Evolutionary conservation across 768 basidiomycete genomes (phyloP).

Genomic region (Crassisporium funariophilum): DNA sequence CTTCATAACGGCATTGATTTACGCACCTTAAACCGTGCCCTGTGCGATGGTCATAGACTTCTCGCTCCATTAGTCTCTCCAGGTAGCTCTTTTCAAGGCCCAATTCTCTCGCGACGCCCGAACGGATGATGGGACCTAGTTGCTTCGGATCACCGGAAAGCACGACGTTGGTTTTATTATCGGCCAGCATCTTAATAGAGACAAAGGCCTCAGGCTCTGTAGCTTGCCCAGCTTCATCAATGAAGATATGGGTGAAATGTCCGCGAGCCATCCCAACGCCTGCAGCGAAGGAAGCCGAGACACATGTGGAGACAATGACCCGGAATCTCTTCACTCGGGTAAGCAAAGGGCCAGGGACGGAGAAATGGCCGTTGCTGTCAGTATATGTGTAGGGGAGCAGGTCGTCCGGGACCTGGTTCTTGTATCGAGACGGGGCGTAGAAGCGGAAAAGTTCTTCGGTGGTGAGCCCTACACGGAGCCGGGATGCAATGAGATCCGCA

Average conservation of each 20-base stretch:
- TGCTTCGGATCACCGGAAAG: conserved; percentile 75
- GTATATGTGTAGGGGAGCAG: conserved; percentile 39
- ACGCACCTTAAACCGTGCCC: conserved; percentile 22
- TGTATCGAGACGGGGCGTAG: conserved; percentile 47
- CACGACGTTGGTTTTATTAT: conserved; percentile 54
- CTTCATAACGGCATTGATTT: conserved; percentile 1
- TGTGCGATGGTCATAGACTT: conserved; percentile 38
- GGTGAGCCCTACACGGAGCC: conserved; percentile 36
- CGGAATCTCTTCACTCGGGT: conserved; percentile 45
- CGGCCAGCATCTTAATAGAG: conserved; percentile 60
- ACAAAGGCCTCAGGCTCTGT: conserved; percentile 70
- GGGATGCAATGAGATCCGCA: conserved; percentile 56
- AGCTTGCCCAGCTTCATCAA: conserved; percentile 75
- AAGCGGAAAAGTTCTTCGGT: conserved; percentile 49
- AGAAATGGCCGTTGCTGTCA: conserved; percentile 38
- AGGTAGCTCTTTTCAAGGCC: conserved; percentile 63
- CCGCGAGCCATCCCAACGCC: conserved; percentile 61
- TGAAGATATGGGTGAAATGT: conserved; percentile 67
- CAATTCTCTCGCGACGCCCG: conserved; percentile 53
- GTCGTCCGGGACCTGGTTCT: conserved; percentile 45
- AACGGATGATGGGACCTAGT: conserved; percentile 68
- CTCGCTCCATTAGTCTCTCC: conserved; percentile 57
- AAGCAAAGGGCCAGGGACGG: conserved; percentile 39
- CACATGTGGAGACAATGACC: conserved; percentile 66
- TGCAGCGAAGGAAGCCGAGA: conserved; percentile 57